Evolutionary conservation across 768 basidiomycete species (phyloP), one percentile per base, ranked within the genome.

Genomic region (Rhodosporidiobolus odoratus): DNA sequence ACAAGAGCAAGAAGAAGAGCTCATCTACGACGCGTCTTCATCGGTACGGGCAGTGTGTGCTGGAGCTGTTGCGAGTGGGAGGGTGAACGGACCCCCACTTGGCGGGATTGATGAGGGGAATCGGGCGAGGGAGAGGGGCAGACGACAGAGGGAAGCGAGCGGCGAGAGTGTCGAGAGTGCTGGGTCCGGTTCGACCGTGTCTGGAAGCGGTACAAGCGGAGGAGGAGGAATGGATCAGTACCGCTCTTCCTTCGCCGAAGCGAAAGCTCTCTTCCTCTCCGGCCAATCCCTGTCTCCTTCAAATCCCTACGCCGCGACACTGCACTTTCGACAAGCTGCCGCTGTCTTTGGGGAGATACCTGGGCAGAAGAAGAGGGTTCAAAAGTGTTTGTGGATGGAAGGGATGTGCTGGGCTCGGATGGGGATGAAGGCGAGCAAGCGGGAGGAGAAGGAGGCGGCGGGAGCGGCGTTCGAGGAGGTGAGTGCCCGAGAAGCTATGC

Each of bases 321-420:
- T 50, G 34, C 69, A 66, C 40, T 71, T 71, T 41, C n/a, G 65
- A 2, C 69, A 71, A 30, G 63, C 69, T 9, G 53, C 60, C 12
- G 40, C n/a, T 4, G 69, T 66, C 2, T 66, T 66, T 34, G 40
- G 35, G 12, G 47, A 35, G 19, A 21, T 62, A 1, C 40, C 41
- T 1, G 59, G 59, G 38, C 27, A 43, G 47, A 12, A 38, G 54
- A 43, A 43, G 15, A 2, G 47, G 25, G 15, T 35, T 2, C 47
- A 66, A 21, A 71, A 71, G 60, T 3, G 38, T 19, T 8, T 53
- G 30, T 71, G 69, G 69, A 60, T 58, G 50, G 69, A 32, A 1
- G 69, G 56, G 34, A 52, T 66, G 40, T 62, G 60, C 34, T 66
- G 17, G 9, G 69, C 60, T 0, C 2, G 34, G 9, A 27, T 62